Evolutionary conservation across 1,139 yeast genomes (phyloP).

Genomic region (Magnusiomyces suaveolens): DNA sequence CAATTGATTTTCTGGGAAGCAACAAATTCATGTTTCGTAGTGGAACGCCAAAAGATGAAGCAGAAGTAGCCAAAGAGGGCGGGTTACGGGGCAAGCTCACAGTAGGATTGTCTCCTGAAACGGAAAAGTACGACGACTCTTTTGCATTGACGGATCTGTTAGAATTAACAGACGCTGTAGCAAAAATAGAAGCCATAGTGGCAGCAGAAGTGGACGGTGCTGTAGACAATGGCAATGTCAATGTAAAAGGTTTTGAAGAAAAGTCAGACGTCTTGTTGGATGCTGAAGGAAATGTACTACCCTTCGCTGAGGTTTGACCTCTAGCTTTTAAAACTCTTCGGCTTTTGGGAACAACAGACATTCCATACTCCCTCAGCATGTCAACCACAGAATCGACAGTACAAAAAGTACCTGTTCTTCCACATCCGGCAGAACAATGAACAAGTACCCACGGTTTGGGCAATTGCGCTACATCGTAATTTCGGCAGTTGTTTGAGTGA

Average conservation of each 20-base stretch:
- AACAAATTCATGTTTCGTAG: not conserved
- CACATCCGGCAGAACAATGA: conserved; percentile 91
- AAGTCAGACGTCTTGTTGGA: too few relatives aligned
- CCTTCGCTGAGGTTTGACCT: too few relatives aligned
- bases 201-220: not conserved
- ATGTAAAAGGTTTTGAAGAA: too few relatives aligned
- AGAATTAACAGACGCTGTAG: not conserved
- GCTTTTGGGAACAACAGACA: not conserved
- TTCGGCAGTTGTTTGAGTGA: not conserved
- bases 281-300: too few relatives aligned
- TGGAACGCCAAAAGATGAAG: not conserved
- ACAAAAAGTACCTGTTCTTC: conserved; percentile 81
- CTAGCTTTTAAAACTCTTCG: not conserved
- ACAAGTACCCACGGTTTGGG: conserved; percentile 44
- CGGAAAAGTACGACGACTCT: not conserved
- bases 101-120: not conserved
- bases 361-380: conserved; percentile 28
- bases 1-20: not conserved
- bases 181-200: not conserved
- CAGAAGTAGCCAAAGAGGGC: not conserved
- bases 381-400: conserved; percentile 59
- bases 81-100: not conserved
- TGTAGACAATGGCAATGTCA: not conserved
- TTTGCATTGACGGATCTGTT: not conserved
- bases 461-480: not conserved